Percentiles rank a stretch among this genome's conserved stretches.
These are phyloP conservation scores for Xylaria sp. DNA, from an alignment of 2,329 filamentous ascomycete species.

Conservation along the genomic window DNA sequence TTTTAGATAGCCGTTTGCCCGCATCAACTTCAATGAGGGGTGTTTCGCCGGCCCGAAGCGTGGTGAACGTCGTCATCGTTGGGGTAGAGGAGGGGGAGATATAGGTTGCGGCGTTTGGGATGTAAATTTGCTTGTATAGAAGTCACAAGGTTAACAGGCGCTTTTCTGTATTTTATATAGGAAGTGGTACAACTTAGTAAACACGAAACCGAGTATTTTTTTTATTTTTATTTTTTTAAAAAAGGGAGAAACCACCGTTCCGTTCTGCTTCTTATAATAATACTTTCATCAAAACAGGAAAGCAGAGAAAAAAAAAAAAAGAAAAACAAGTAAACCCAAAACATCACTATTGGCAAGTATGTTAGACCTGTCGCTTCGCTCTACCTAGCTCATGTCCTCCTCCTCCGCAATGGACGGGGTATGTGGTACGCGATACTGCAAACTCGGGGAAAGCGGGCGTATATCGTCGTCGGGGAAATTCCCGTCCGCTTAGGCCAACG, in stretches of 20 bases:
- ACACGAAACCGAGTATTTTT: not conserved
- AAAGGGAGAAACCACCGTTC: not conserved
- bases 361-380: not conserved
- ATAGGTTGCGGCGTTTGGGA: not conserved
- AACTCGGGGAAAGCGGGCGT: constrained; percentile 8
- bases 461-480: constrained; percentile 17
- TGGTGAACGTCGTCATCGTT: constrained; percentile 75
- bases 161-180: not conserved
- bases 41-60: constrained; percentile 63
- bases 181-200: not conserved
- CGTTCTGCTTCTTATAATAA: not conserved
- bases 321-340: not conserved
- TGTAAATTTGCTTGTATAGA: not conserved
- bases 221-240: too few relatives aligned
- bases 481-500: constrained; percentile 1
- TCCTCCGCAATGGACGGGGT: constrained; percentile 19
- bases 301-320: not conserved
- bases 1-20: constrained; percentile 69
- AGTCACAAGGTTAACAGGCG: not conserved
- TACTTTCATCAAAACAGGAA: not conserved
- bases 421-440: too few relatives aligned
- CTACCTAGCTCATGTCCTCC: not conserved
- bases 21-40: constrained; percentile 71
- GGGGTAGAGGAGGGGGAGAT: not conserved
- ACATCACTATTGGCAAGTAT: too few relatives aligned